These are phyloP conservation scores for Pharus latifolius DNA, from an alignment of 176 grass and related monocot species.

Conservation along the genomic window DNA sequence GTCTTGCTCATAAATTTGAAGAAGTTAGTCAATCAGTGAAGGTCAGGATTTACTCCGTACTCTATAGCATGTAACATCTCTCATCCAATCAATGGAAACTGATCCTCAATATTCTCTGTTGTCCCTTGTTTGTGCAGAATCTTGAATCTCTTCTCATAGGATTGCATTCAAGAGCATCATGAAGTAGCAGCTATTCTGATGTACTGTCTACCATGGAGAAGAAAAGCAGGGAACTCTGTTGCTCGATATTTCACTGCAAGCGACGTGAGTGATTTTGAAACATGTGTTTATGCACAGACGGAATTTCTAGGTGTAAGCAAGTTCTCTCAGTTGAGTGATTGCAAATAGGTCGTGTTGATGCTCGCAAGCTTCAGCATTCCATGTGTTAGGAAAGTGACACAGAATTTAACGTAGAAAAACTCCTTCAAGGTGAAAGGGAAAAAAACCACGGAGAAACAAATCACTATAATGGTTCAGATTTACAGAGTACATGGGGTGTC, in stretches of 20 bases:
- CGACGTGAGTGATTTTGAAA: background rate
- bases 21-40: conserved; percentile 47
- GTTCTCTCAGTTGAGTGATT: background rate
- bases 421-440: no score
- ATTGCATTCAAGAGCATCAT: conserved; percentile 19
- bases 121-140: conserved; percentile 23
- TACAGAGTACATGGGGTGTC: no score
- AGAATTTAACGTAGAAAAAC: no score
- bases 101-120: background rate
- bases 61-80: background rate
- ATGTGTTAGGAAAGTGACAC: background rate
- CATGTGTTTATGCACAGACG: background rate
- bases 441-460: no score
- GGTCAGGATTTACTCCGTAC: conserved; percentile 15
- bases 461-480: no score
- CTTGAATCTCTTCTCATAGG: conserved; percentile 41
- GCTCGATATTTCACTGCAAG: background rate
- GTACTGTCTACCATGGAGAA: background rate
- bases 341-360: background rate
- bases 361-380: background rate
- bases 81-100: background rate
- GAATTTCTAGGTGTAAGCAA: background rate
- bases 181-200: background rate
- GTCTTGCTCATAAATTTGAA: conserved; percentile 54
- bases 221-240: background rate